A percentile compares a stretch with the other conserved stretches of the same genome.
Conservation (phyloP, 208 protist genomes). For the Strigomonas culicis region DNA sequence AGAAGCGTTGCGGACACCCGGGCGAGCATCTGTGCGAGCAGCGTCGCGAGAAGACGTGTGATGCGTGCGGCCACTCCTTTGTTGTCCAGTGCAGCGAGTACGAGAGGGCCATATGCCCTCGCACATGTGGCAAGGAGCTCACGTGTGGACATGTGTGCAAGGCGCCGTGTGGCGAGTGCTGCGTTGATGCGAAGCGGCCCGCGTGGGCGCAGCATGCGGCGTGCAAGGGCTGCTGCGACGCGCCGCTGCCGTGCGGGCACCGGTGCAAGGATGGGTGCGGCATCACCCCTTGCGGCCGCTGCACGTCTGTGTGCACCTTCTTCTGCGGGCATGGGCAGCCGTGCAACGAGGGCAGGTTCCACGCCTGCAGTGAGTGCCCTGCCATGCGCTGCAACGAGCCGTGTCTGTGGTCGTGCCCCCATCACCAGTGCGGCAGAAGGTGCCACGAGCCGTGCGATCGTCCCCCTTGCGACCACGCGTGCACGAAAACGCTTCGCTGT, state of each 20-base stretch:
- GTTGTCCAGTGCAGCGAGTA: neutral
- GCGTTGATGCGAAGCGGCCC: neutral
- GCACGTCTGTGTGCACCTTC: neutral
- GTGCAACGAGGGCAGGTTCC: neutral
- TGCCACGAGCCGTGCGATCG: neutral
- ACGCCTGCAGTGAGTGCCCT: neutral
- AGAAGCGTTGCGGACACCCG: neutral
- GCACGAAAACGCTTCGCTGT: neutral
- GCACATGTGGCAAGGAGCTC: neutral
- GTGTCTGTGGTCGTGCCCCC: neutral
- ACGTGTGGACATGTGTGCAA: neutral
- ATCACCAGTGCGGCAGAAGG: neutral
- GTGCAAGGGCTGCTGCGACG: neutral
- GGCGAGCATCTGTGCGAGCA: neutral
- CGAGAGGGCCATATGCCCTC: neutral
- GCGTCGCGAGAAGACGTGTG: neutral
- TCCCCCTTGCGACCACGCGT: neutral
- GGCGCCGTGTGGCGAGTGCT: neutral
- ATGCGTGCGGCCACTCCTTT: neutral
- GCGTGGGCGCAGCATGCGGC: neutral
- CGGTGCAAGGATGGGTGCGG: neutral
- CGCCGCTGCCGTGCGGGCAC: neutral
- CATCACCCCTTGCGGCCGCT: neutral
- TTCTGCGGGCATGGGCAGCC: neutral
- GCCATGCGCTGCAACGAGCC: neutral